Base-by-base conservation (phyloP, 179 eudicot genomes). In the Silene noctiflora region DNA sequence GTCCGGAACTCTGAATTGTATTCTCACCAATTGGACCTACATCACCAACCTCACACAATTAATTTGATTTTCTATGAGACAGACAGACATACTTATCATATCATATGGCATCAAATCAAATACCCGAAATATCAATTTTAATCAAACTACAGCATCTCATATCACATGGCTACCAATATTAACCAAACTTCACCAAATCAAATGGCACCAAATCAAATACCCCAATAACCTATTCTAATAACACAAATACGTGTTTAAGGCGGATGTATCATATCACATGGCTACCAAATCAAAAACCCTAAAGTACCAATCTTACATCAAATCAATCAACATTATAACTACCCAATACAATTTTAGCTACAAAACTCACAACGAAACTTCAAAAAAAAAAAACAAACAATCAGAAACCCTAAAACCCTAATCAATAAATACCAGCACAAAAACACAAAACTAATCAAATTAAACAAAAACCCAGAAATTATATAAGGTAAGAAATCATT, bases 1-100 rank as follows among this genome's bases (percentile, higher is more conserved):
- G 78, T 94, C 98, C 0, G 98, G 98, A 75, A 94, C 97, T 87
- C 98, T 92, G 80, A 85, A 69, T 59, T 94, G 98, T 86, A 94
- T 94, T 83, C 98, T 87, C 22, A 85, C 85, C 90, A 92, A 82
- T 92, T 94, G 98, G 39, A 92, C 92, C 98, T 94, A 83, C 65
- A 78, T 44, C 61, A 76, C 73, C 72, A 75, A 75, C 20, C 62
- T 6, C 61, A 63, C 72, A 16, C 7, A 27, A 67, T 73, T 48
- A 71, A 67, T 10, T 68, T n/a, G 27, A 2, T 42, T 56, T 39
- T 39, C 19, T 60, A 60, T 60, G 12, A 44, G 51, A 60, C 59
- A 55, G 27, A 0, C 17, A 25, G 10, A 29, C n/a, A 16, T 31
- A 14, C 19, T 65, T 13, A 27, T 65, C 69, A 27, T 65, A 65